Percentiles rank a stretch among this genome's conserved stretches.
These are phyloP conservation scores for Ailanthus altissimus DNA, from an alignment of 345 rosid genomes.

Conservation along the genomic window DNA sequence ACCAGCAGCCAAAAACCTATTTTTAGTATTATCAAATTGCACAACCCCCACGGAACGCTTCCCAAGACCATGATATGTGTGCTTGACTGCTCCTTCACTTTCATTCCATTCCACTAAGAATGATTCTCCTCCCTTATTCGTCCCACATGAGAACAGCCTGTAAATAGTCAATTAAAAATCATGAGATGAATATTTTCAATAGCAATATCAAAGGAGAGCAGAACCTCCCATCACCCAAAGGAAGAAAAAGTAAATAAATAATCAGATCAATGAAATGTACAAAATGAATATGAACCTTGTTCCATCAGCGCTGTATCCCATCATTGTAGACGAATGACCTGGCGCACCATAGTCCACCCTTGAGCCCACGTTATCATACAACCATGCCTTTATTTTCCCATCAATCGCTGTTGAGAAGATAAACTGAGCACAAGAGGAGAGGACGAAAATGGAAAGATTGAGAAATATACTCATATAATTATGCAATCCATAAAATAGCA, in stretches of 20 bases:
- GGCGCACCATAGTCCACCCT: conserved; percentile 89
- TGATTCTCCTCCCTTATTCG: conserved; percentile 82
- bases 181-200: conserved; percentile 16
- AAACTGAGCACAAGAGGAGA: conserved; percentile 45
- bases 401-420: conserved; percentile 76
- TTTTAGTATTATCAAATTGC: conserved; percentile 85
- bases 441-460: conserved; percentile 1
- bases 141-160: conserved; percentile 83
- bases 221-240: neutral
- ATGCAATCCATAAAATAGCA: conserved; percentile 1
- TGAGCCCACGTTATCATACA: conserved; percentile 70
- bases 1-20: conserved; percentile 80
- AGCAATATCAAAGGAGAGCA: conserved; percentile 1
- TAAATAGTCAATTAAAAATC: conserved; percentile 17
- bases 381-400: conserved; percentile 89
- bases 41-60: conserved; percentile 69
- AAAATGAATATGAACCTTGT: conserved; percentile 49
- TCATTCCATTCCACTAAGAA: conserved; percentile 88
- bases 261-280: conserved; percentile 12
- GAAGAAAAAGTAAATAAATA: neutral
- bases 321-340: conserved; percentile 64
- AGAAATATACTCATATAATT: conserved; percentile 7
- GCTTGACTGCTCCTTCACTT: conserved; percentile 78
- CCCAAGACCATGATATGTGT: conserved; percentile 64
- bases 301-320: conserved; percentile 88